Percentiles rank a stretch among this genome's conserved stretches.
Evolutionary conservation across 2,329 filamentous ascomycete genomes (phyloP).

Genomic region (Trichoderma sp.): DNA sequence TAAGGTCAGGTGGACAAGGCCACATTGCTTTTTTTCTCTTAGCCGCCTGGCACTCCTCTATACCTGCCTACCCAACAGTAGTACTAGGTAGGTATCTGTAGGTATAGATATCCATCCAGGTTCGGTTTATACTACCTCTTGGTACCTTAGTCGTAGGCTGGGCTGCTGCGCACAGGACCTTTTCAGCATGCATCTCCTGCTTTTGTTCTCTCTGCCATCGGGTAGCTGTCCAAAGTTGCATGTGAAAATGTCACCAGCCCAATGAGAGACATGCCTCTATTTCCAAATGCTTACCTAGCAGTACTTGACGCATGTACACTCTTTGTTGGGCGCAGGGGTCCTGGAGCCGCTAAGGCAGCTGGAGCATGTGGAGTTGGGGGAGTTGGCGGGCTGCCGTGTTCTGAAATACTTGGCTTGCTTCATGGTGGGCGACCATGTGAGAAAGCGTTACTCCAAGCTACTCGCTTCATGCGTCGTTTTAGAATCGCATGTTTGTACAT

Average conservation of each 20-base stretch:
- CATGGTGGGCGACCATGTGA: neutral
- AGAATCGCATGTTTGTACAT: neutral
- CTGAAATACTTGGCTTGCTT: neutral
- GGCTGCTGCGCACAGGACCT: neutral
- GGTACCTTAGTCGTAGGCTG: neutral
- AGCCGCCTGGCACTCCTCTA: neutral
- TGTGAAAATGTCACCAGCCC: neutral
- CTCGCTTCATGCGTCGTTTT: neutral
- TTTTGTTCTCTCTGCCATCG: neutral
- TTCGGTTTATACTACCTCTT: neutral
- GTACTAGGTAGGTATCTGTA: neutral
- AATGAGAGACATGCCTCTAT: neutral
- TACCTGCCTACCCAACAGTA: neutral
- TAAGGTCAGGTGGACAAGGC: neutral
- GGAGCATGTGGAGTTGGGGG: constrained; percentile 3
- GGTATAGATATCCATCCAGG: neutral
- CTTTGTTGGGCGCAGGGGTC: neutral
- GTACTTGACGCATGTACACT: constrained; percentile 2
- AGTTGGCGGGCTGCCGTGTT: neutral
- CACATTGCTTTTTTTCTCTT: neutral
- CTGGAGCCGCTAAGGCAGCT: neutral
- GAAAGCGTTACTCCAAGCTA: neutral
- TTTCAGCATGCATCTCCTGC: neutral
- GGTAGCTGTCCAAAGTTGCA: neutral
- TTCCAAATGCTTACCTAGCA: neutral